Conservation (phyloP, 257 asterid genomes). For the Nicotiana tabacum region DNA sequence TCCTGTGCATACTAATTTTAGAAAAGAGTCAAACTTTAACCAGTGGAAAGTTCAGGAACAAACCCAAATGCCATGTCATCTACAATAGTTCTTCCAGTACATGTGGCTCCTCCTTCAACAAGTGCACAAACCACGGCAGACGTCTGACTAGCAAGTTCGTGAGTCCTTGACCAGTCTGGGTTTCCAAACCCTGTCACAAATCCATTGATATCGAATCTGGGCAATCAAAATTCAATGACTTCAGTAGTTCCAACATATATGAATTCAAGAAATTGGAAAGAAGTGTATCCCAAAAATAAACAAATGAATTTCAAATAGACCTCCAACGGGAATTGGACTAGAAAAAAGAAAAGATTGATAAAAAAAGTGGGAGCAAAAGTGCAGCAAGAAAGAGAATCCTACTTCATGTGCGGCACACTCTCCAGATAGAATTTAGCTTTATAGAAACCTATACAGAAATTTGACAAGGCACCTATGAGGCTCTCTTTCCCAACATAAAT, state of each 20-base stretch:
- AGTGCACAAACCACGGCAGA: conserved; percentile 70
- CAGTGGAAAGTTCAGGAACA: conserved; percentile 25
- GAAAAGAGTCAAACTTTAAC: conserved; percentile 2
- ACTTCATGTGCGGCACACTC: background rate
- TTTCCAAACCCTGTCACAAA: conserved; percentile 88
- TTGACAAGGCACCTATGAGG: background rate
- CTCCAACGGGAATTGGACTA: background rate
- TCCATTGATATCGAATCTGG: conserved; percentile 81
- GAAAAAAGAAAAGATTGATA: background rate
- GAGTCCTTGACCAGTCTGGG: conserved; percentile 90
- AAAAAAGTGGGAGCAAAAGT: background rate
- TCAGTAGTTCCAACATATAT: background rate
- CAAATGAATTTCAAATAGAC: background rate
- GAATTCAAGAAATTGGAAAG: background rate
- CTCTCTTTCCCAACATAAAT: background rate
- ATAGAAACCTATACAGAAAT: background rate
- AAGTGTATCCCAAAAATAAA: background rate
- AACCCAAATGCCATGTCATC: conserved; percentile 93
- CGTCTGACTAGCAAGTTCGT: conserved; percentile 64
- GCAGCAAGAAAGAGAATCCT: background rate
- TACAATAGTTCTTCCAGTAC: conserved; percentile 75
- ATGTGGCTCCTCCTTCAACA: conserved; percentile 91
- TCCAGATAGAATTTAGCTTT: background rate
- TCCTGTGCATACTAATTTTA: background rate
- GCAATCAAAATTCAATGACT: conserved; percentile 22